Conservation (phyloP, 352 stramenopile genomes). For the Blastocystis sp. region DNA sequence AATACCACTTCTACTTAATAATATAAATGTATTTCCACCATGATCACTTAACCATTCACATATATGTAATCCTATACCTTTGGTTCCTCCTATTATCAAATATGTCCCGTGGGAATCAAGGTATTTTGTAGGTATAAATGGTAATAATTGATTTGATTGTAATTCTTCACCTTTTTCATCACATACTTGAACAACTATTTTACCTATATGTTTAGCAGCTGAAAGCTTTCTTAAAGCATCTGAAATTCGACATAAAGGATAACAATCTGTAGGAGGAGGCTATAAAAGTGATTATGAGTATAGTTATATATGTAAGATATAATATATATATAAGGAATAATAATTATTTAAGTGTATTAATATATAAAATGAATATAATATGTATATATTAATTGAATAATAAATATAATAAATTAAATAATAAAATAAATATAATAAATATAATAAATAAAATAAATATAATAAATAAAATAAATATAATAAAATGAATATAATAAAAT, state of each 20-base stretch:
- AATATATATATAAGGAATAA: too few relatives aligned
- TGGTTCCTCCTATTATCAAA: constrained; percentile 20
- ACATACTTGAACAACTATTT: constrained; percentile 15
- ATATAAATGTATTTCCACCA: constrained; percentile 3
- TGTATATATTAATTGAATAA: too few relatives aligned
- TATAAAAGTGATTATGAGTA: too few relatives aligned
- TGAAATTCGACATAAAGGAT: constrained; percentile 13
- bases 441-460: too few relatives aligned
- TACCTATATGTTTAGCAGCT: constrained; percentile 28
- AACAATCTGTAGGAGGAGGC: constrained; percentile 18
- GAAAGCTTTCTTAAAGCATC: constrained; percentile 19
- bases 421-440: too few relatives aligned
- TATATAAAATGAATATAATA: too few relatives aligned
- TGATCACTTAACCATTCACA: constrained; percentile 12
- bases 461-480: too few relatives aligned
- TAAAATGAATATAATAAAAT: too few relatives aligned
- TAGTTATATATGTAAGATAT: too few relatives aligned
- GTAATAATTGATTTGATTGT: constrained; percentile 9
- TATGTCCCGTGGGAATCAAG: constrained; percentile 2
- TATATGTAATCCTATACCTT: constrained; percentile 4
- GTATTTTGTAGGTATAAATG: not conserved
- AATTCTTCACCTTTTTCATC: not conserved
- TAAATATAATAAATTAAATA: too few relatives aligned
- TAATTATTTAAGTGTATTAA: too few relatives aligned
- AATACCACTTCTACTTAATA: constrained; percentile 5